Base-by-base conservation (phyloP, 495 filamentous ascomycete species). In the Penicillium coffeae region DNA sequence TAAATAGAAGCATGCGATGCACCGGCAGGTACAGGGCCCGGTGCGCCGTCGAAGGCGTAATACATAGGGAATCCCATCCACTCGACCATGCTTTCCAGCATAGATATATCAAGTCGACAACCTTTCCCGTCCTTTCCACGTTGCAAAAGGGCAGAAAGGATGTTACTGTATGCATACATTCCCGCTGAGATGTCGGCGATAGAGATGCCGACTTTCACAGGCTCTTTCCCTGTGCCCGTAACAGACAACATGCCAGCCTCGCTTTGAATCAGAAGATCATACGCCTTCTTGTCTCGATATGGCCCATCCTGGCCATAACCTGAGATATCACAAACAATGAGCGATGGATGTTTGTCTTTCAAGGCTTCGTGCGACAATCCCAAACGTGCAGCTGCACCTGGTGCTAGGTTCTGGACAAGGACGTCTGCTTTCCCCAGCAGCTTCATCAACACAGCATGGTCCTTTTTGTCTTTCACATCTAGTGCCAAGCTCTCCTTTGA, bases 21-120 rank as follows among this genome's bases (percentile, higher is more conserved):
- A 8, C 75, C 75, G 6, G 68, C 67, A 2, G 68, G 64, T 2
- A 56, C 53, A 0, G 75, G 76, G 0, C 62, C 63, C 0, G 68
- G 59, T 1, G 68, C 64, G 16, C 60, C 62, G 12, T 74, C 54
- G 43, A 63, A 75, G 14, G 72, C 59, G 43, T 79, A 79, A 51
- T 79, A 79, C 68, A 79, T 62, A 0, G 75, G 76, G 38, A 78
- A 79, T 1, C 66, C 59, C 76, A 78, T 79, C 76, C 76, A 79
- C 48, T 79, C 76, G 2, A 70, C 70, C 76, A 79, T 74, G 39
- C 70, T 69, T 53, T 79, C 76, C 14, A 79, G 50, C 76, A 79
- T 79, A 27, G 73, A 76, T 4, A 79, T 74, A 21, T 79, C 76
- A 18, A 79, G 66, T 2, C 67, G 64, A 30, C 64, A 66, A 0